Evolutionary conservation across 2,329 filamentous ascomycete species (phyloP).

Genomic region (Zymoseptoria crescenta): DNA sequence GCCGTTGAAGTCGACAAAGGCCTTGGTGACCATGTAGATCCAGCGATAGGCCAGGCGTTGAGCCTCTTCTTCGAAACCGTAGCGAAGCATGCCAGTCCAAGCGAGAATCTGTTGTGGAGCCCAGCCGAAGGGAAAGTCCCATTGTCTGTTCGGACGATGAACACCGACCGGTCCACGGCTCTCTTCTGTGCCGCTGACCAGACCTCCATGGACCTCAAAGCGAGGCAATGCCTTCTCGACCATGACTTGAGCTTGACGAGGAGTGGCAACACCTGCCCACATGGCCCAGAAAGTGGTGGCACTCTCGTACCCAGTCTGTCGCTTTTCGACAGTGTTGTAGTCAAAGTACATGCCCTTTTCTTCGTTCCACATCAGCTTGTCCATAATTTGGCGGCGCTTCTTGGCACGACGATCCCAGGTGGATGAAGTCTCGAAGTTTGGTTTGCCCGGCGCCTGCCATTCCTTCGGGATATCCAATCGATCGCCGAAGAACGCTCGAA

Average conservation of each 20-base stretch:
- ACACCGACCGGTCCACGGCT: constrained; percentile 74
- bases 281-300: constrained; percentile 96
- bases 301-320: constrained; percentile 78
- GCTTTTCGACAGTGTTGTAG: constrained; percentile 76
- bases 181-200: constrained; percentile 82
- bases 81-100: constrained; percentile 86
- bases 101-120: constrained; percentile 97
- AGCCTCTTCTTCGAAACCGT: constrained; percentile 84
- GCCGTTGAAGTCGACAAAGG: constrained; percentile 96
- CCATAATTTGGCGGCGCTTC: constrained; percentile 73
- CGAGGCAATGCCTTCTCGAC: constrained; percentile 74
- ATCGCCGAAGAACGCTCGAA: constrained; percentile 77
- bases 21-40: constrained; percentile 97
- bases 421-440: constrained; percentile 70
- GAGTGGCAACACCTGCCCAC: constrained; percentile 85
- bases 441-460: constrained; percentile 61
- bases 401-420: constrained; percentile 85
- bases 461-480: constrained; percentile 72
- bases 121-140: constrained; percentile 98
- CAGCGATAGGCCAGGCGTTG: constrained; percentile 90
- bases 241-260: constrained; percentile 75
- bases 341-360: constrained; percentile 95
- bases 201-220: constrained; percentile 80
- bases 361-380: constrained; percentile 92
- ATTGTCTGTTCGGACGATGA: constrained; percentile 86